Evolutionary conservation across 2,329 filamentous ascomycete species (phyloP).

Genomic region (Colletotrichum viniferum): DNA sequence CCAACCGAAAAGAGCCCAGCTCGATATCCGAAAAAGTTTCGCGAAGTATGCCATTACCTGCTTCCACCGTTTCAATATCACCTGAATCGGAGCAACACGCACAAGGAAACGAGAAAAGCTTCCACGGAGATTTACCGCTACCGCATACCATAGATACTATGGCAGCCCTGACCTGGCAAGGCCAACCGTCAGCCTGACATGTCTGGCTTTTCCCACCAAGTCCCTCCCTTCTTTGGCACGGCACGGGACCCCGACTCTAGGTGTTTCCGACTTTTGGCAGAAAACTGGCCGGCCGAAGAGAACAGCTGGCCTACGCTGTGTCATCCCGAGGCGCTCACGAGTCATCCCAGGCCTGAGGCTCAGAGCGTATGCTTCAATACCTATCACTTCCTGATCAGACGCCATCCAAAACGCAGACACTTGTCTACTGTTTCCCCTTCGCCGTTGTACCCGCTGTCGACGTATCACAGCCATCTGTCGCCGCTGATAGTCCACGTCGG

Average conservation of each 20-base stretch:
- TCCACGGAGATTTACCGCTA: not conserved
- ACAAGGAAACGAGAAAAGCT: slow-evolving; percentile 5
- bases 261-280: not conserved
- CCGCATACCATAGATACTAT: not conserved
- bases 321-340: slow-evolving; percentile 6
- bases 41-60: not conserved
- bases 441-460: not conserved
- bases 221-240: not conserved
- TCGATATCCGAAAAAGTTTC: not conserved
- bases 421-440: slow-evolving; percentile 5
- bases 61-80: slow-evolving; percentile 1
- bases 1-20: not conserved
- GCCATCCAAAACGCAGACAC: slow-evolving; percentile 7
- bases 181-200: not conserved
- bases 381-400: slow-evolving; percentile 1
- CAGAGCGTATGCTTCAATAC: not conserved
- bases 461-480: not conserved
- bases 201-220: not conserved
- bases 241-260: not conserved
- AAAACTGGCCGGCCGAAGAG: not conserved
- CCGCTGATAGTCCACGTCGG: not conserved
- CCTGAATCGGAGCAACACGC: not conserved
- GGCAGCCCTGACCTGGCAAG: not conserved
- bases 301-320: slow-evolving; percentile 17
- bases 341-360: slow-evolving; percentile 1